Evolutionary conservation across 805 yeast genomes (phyloP).

Genomic region (Lachancea thermotolerans): DNA sequence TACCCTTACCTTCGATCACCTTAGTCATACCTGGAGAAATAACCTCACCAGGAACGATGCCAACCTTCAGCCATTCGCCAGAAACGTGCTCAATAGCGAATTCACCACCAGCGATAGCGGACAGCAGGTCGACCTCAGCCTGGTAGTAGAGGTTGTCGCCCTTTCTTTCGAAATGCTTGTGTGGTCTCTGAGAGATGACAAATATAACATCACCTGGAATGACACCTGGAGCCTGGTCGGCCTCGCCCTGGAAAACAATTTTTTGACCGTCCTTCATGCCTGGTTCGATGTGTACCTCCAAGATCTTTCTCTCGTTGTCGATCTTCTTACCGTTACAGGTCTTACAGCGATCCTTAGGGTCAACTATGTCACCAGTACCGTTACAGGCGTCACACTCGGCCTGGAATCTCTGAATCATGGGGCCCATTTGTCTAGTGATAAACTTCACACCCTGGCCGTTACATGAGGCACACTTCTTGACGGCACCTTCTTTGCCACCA

Average conservation of each 20-base stretch:
- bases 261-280: slow-evolving; percentile 96
- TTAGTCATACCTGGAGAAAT: slow-evolving; percentile 77
- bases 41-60: slow-evolving; percentile 86
- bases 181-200: slow-evolving; percentile 84
- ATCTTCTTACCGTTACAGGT: slow-evolving; percentile 86
- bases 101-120: slow-evolving; percentile 96
- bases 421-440: slow-evolving; percentile 97
- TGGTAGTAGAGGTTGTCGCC: slow-evolving; percentile 82
- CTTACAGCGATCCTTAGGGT: slow-evolving; percentile 83
- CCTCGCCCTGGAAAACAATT: slow-evolving; percentile 88
- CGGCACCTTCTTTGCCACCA: slow-evolving; percentile 92
- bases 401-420: slow-evolving; percentile 97
- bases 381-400: slow-evolving; percentile 86
- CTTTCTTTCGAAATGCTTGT: slow-evolving; percentile 74
- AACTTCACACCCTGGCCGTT: slow-evolving; percentile 88
- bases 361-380: slow-evolving; percentile 86
- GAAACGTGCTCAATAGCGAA: slow-evolving; percentile 82
- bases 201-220: slow-evolving; percentile 96
- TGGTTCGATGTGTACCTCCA: slow-evolving; percentile 91
- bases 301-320: slow-evolving; percentile 77
- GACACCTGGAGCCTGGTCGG: slow-evolving; percentile 92
- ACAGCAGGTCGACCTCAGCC: slow-evolving; percentile 82
- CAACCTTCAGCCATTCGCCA: slow-evolving; percentile 83
- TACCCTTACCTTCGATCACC: slow-evolving; percentile 89
- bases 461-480: slow-evolving; percentile 81